phyloP scores from a whole-genome alignment of 78 protist genomes.

The Trichosphaerium sp. region DNA sequence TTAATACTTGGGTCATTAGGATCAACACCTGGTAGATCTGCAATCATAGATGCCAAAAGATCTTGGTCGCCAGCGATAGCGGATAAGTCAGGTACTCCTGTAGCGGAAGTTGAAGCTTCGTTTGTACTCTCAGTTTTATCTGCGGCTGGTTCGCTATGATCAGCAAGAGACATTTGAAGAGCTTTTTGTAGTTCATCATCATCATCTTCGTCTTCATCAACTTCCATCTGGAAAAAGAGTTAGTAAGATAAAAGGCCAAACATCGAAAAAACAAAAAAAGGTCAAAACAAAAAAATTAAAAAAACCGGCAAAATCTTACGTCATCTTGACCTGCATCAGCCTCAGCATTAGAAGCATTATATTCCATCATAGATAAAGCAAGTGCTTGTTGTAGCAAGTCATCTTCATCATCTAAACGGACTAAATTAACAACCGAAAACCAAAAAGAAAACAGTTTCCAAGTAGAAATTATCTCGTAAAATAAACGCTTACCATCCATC shows the following conservation, averaged over 20 bases:
- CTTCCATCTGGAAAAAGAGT: neutral
- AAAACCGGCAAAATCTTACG: neutral
- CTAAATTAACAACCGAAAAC: neutral
- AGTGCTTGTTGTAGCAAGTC: constrained; percentile 48
- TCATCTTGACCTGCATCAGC: neutral
- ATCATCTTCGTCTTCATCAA: neutral
- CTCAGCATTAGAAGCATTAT: constrained; percentile 3
- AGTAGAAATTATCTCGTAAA: no score
- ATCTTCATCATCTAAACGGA: constrained; percentile 35
- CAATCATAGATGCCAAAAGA: constrained; percentile 23
- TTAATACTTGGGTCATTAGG: constrained; percentile 46
- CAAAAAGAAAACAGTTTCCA: no score
- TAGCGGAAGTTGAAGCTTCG: no score
- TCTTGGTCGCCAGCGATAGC: constrained; percentile 20
- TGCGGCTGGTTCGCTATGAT: no score
- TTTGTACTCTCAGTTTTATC: no score
- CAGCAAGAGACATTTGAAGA: constrained; percentile 22
- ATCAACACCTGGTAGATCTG: constrained; percentile 47
- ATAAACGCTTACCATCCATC: no score
- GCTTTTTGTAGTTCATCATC: constrained; percentile 20
- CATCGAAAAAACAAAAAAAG: neutral
- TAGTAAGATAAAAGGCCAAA: neutral
- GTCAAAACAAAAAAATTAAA: neutral
- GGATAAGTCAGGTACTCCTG: neutral
- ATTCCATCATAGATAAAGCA: constrained; percentile 38